These are phyloP conservation scores for Cantharellus anzutake DNA, from an alignment of 768 basidiomycete genomes.

Conservation along the genomic window DNA sequence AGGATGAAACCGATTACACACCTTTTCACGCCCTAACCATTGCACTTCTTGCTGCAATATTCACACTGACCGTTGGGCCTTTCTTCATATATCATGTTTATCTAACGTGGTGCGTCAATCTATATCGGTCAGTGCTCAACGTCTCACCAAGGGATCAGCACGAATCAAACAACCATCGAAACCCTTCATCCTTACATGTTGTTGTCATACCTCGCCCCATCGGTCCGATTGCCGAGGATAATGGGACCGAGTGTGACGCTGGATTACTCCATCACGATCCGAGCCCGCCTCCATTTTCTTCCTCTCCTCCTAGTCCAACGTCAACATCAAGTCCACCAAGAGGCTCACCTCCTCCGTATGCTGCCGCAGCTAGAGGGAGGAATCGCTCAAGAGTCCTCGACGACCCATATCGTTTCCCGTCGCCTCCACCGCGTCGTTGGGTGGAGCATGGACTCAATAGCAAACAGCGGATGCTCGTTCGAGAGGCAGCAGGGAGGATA, in stretches of 20 bases:
- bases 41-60: conserved; percentile 36
- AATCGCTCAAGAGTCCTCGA: not conserved
- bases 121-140: too few relatives aligned
- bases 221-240: not conserved
- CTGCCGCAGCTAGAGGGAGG: conserved; percentile 1
- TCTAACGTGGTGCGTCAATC: conserved; percentile 40
- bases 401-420: not conserved
- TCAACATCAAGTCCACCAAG: not conserved
- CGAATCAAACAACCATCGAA: conserved; percentile 76
- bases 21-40: conserved; percentile 56
- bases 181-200: conserved; percentile 56
- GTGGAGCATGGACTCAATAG: conserved; percentile 51
- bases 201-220: conserved; percentile 16
- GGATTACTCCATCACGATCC: not conserved
- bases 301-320: conserved; percentile 24
- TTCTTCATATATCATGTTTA: conserved; percentile 64
- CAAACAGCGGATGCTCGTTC: conserved; percentile 43
- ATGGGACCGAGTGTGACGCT: conserved; percentile 22
- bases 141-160: conserved; percentile 22
- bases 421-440: not conserved
- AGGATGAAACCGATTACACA: conserved; percentile 35
- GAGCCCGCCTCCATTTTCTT: conserved; percentile 15
- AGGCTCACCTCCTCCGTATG: conserved; percentile 6
- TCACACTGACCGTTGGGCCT: conserved; percentile 49
- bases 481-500: conserved; percentile 38